phyloP scores from a whole-genome alignment of 225 moss, liverwort and hornwort species.

The Rhytidiadelphus loreus region DNA sequence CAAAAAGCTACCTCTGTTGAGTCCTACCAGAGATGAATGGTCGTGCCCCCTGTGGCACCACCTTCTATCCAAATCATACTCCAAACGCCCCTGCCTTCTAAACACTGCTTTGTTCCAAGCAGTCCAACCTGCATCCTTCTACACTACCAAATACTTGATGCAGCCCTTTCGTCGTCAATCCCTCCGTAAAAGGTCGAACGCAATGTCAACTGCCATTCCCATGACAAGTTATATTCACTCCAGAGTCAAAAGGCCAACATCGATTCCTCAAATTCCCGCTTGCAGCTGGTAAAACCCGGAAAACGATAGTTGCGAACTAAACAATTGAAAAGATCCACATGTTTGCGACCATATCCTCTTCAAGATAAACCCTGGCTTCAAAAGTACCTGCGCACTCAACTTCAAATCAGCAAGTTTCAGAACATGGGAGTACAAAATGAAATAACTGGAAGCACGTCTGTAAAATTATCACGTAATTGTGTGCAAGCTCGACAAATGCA shows the following conservation, averaged over 20 bases:
- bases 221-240: not conserved
- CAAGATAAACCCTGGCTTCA: not conserved
- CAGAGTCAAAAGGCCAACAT: not conserved
- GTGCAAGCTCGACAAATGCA: not conserved
- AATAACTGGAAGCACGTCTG: not conserved
- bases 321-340: not conserved
- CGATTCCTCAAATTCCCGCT: not conserved
- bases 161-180: not conserved
- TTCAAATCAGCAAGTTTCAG: not conserved
- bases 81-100: not conserved
- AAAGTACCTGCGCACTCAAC: not conserved
- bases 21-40: not conserved
- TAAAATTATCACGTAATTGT: not conserved
- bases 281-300: not conserved
- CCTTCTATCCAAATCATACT: constrained; percentile 20
- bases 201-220: not conserved
- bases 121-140: constrained; percentile 33
- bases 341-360: not conserved
- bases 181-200: not conserved
- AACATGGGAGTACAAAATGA: not conserved
- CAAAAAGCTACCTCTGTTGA: constrained; percentile 10
- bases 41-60: constrained; percentile 18
- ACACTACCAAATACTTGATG: not conserved
- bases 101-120: not conserved
- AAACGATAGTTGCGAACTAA: not conserved